Conservation (phyloP, 2,329 filamentous ascomycete species). For the Sphaceloma murrayae region DNA sequence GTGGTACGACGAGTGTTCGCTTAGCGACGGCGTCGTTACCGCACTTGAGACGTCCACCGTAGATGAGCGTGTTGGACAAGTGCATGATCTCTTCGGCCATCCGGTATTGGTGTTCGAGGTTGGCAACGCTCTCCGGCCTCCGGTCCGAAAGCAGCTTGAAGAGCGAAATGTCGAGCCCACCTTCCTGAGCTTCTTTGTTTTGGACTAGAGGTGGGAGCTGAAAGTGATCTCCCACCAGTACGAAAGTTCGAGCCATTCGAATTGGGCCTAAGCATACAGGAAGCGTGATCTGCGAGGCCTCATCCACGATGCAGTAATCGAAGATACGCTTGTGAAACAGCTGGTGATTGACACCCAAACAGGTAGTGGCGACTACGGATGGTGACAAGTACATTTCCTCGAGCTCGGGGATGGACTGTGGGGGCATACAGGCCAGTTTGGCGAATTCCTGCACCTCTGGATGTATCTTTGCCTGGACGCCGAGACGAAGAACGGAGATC, state of each 20-base stretch:
- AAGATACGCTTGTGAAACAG: conserved; percentile 84
- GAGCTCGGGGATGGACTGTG: conserved; percentile 72
- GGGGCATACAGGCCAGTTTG: conserved; percentile 63
- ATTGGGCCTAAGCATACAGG: conserved; percentile 92
- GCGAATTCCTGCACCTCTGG: conserved; percentile 80
- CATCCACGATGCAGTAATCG: conserved; percentile 97
- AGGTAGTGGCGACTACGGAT: conserved; percentile 88
- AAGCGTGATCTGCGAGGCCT: conserved; percentile 93
- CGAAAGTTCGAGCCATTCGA: conserved; percentile 82
- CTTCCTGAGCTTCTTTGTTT: conserved; percentile 75
- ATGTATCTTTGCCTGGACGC: conserved; percentile 75
- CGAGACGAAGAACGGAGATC: conserved; percentile 74
- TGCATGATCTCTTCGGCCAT: conserved; percentile 98
- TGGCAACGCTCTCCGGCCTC: conserved; percentile 80
- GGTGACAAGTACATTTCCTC: conserved; percentile 74
- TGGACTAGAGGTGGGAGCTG: conserved; percentile 90
- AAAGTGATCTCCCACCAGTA: conserved; percentile 93
- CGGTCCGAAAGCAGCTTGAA: conserved; percentile 89
- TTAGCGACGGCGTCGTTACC: conserved; percentile 67
- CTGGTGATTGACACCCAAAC: conserved; percentile 79
- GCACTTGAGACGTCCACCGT: conserved; percentile 81
- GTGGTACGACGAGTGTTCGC: conserved; percentile 58
- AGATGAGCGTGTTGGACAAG: conserved; percentile 86
- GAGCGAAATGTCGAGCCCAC: conserved; percentile 82
- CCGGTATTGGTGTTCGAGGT: conserved; percentile 89